Evolutionary conservation across 1,284 basidiomycete genomes (phyloP).

Genomic region (Golubevia sp.): DNA sequence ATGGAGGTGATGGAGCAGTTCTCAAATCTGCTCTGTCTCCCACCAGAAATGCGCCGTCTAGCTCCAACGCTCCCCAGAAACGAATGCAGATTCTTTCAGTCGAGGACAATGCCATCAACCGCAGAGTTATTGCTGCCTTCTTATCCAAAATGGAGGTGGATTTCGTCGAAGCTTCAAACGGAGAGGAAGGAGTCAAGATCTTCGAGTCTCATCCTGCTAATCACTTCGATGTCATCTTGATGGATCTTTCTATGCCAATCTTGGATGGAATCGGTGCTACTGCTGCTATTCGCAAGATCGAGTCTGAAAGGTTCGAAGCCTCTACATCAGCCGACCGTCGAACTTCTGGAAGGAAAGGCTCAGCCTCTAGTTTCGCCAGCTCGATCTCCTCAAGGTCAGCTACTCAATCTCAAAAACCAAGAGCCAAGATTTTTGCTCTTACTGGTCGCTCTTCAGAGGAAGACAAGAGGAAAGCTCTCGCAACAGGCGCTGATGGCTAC

Average conservation of each 20-base stretch:
- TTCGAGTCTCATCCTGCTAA: slow-evolving; percentile 69
- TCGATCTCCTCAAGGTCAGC: slow-evolving; percentile 10
- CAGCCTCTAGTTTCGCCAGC: slow-evolving; percentile 24
- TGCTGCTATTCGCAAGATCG: slow-evolving; percentile 77
- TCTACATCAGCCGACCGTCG: slow-evolving; percentile 29
- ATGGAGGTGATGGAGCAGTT: slow-evolving; percentile 65
- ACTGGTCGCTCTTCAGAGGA: slow-evolving; percentile 91
- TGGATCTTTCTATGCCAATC: slow-evolving; percentile 91
- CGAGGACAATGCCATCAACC: slow-evolving; percentile 54
- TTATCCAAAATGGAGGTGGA: slow-evolving; percentile 76
- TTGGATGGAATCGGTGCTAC: slow-evolving; percentile 88
- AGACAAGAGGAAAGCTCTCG: slow-evolving; percentile 87
- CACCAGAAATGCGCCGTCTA: slow-evolving; percentile 16
- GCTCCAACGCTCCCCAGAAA: not conserved
- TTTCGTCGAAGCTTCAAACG: slow-evolving; percentile 78
- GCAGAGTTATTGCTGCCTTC: slow-evolving; percentile 73
- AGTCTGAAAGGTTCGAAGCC: slow-evolving; percentile 65
- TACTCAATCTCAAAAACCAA: slow-evolving; percentile 52
- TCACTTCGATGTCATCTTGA: slow-evolving; percentile 67
- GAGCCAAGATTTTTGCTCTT: slow-evolving; percentile 79
- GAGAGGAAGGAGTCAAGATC: slow-evolving; percentile 78
- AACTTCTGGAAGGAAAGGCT: slow-evolving; percentile 19
- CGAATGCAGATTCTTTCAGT: slow-evolving; percentile 53
- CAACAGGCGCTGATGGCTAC: slow-evolving; percentile 93
- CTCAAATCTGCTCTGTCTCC: slow-evolving; percentile 62